Evolutionary conservation across 108 stramenopile species (phyloP), one percentile per base, ranked within the genome.

Genomic region (Epithemia pelagica): DNA sequence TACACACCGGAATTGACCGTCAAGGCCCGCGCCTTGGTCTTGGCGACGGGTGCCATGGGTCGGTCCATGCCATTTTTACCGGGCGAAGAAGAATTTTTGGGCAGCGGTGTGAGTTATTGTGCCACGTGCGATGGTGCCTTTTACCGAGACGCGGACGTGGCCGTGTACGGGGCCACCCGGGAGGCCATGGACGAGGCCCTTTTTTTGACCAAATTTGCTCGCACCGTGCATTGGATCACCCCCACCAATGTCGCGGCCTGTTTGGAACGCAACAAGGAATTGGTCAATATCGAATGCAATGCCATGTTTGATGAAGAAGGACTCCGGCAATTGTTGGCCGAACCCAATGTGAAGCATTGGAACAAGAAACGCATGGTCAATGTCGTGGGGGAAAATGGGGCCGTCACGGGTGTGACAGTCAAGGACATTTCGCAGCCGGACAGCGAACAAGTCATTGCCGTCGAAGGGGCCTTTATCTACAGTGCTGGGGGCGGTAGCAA

Each of bases 81-180:
- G 10, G 87, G 86, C 30, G 95, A 96, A 77, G 88, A 91, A 54
- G 69, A 81, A 58, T 74, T 79, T 67, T 70, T 82, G 59, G 88
- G 92, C 15, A 83, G 81, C 58, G 89, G 92, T 22, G 91, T 96
- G n/a, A 83, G 84, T 61, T 85, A 86, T 32, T 96, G 95, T 75
- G 95, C 95, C 22, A 94, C 91, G 3, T 96, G 95, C 63, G 95
- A 96, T 66, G 95, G 95, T 15, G 84, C 85, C 32, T 79, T 91
- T 68, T 96, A 87, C 77, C 62, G 74, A 20, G 86, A 77, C 52
- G 75, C 75, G n/a, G 79, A 86, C 74, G 84, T 90, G 2, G 81
- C 74, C 2, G 87, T 91, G 1, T 80, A 75, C 59, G 89, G 89
- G 8, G 61, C 61, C 27, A 78, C 65, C 30, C 59, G 65, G 25